These are phyloP conservation scores for Metarhizium album DNA, from an alignment of 2,329 filamentous ascomycete genomes.

Conservation along the genomic window DNA sequence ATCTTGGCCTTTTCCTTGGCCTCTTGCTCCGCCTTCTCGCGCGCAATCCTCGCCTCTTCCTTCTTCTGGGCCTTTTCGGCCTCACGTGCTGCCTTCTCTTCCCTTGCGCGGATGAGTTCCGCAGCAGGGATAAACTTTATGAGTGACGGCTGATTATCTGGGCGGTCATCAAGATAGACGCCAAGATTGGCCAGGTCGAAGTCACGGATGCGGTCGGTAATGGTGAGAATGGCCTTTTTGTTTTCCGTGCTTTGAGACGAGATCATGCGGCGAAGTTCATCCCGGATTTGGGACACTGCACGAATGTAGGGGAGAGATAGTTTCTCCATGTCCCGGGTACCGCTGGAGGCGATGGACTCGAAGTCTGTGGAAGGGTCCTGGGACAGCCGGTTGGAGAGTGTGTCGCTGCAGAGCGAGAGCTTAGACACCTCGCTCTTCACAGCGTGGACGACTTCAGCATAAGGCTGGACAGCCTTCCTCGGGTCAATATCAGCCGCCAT, in stretches of 20 bases:
- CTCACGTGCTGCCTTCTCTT: constrained; percentile 49
- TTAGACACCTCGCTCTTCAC: constrained; percentile 35
- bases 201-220: constrained; percentile 76
- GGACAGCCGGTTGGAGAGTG: constrained; percentile 31
- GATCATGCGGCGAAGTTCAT: constrained; percentile 49
- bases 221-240: constrained; percentile 60
- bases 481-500: constrained; percentile 32
- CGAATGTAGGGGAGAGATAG: constrained; percentile 45
- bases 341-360: constrained; percentile 29
- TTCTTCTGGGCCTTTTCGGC: constrained; percentile 48
- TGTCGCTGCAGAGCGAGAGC: constrained; percentile 38
- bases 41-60: constrained; percentile 41
- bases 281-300: constrained; percentile 44
- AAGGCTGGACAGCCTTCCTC: constrained; percentile 34
- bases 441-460: constrained; percentile 31
- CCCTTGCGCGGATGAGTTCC: constrained; percentile 45
- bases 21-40: constrained; percentile 40
- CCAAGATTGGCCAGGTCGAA: constrained; percentile 69
- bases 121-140: constrained; percentile 54
- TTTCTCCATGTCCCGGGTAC: constrained; percentile 40
- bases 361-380: constrained; percentile 37
- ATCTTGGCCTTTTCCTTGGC: constrained; percentile 48
- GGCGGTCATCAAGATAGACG: constrained; percentile 79
- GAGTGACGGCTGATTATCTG: constrained; percentile 55
- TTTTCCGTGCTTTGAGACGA: constrained; percentile 34